Evolutionary conservation across 345 rosid species (phyloP).

Genomic region (Camelina neglecta): DNA sequence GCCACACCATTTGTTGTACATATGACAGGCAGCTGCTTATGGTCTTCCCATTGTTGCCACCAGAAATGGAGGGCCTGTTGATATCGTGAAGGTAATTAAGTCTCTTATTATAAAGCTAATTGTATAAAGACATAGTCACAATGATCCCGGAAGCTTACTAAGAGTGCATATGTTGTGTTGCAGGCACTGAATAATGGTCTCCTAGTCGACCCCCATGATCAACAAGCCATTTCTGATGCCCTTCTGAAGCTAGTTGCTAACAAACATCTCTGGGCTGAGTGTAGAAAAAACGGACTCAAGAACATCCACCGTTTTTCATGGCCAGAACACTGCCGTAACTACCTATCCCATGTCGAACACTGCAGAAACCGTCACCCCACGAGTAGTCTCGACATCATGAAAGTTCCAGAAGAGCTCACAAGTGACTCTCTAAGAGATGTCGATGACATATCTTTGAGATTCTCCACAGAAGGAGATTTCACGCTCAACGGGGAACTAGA

Average conservation of each 20-base stretch:
- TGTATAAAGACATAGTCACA: slow-evolving; percentile 9
- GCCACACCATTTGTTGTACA: slow-evolving; percentile 13
- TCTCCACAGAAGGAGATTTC: slow-evolving; percentile 80
- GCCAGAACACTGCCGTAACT: slow-evolving; percentile 96
- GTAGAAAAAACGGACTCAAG: slow-evolving; percentile 91
- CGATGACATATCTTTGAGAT: slow-evolving; percentile 80
- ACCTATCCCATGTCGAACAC: slow-evolving; percentile 81
- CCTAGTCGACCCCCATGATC: slow-evolving; percentile 94
- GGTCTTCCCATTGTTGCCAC: slow-evolving; percentile 99
- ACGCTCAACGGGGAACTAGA: slow-evolving; percentile 70
- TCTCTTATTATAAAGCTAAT: slow-evolving; percentile 2
- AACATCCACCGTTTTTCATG: slow-evolving; percentile 94
- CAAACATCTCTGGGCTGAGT: slow-evolving; percentile 87
- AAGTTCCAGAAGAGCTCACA: slow-evolving; percentile 77
- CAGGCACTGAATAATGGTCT: slow-evolving; percentile 94
- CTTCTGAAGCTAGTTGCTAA: slow-evolving; percentile 90
- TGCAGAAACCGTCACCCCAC: slow-evolving; percentile 82
- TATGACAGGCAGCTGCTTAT: slow-evolving; percentile 91
- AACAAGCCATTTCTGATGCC: slow-evolving; percentile 86
- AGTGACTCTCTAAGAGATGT: slow-evolving; percentile 85
- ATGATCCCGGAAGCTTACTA: slow-evolving; percentile 7
- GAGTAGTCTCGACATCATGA: slow-evolving; percentile 67
- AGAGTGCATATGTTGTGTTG: slow-evolving; percentile 3
- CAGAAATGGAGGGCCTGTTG: slow-evolving; percentile 98
- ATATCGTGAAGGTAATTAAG: slow-evolving; percentile 51